Base-by-base conservation (phyloP, 345 rosid species). In the Camelina hispida region DNA sequence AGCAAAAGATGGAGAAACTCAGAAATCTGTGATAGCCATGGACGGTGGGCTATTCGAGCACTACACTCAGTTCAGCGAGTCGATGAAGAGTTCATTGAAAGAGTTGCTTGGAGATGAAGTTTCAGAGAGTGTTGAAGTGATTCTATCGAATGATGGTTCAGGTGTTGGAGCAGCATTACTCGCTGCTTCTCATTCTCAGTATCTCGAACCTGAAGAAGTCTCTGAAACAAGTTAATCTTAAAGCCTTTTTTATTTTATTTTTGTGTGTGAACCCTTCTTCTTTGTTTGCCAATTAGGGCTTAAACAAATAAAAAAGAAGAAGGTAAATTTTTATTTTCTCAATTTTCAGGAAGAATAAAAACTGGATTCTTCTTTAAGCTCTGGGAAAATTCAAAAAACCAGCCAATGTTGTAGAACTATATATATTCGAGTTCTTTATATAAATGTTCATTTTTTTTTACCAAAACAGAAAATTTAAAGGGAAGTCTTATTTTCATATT, bases 41-140 rank as follows among this genome's bases (percentile, higher is more conserved):
- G 97, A 91, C 12, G 97, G 97, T 63, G 97, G 97, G 22, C 65
- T 91, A 18, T 91, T 80, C 2, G 97, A 91, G 72, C 94, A 91
- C 67, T 91, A 91, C 71, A 57, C 69, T 5, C 84, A 86, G 67
- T 91, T 72, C 73, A 84, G 88, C 40, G 85, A 84, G 17, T 80
- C 86, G 64, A 57, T 91, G 87, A 89, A 85, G 79, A 84, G 71
- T 55, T 83, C 93, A 18, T 75, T 91, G 35, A 74, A 81, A 3
- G 93, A 91, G 76, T 80, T 91, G 67, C 83, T 91, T 0, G 97
- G 94, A 25, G 82, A 85, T 12, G 91, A 86, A 69, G 86, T 80
- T 14, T 82, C 85, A 17, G 81, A 78, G 64, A 81, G 25, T 72
- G 75, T 89, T 5, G 82, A 57, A 12, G 79, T 89, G 12, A 81